Base-by-base conservation (phyloP, 1,284 basidiomycete species). In the Xanthoconium separans region DNA sequence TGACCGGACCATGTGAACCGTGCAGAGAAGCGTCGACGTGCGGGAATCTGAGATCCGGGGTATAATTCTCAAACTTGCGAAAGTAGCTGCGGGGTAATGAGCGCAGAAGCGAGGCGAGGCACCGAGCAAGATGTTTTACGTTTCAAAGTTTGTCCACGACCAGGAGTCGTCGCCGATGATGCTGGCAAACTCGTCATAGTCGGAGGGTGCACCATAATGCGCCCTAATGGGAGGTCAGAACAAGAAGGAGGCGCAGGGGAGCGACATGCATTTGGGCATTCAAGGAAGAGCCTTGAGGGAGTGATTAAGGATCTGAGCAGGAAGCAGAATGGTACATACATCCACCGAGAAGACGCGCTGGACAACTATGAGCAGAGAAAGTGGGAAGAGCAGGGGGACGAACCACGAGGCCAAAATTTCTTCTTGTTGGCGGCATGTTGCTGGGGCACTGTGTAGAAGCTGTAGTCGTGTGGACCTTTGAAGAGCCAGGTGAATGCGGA, bases 151-250 rank as follows among this genome's bases (percentile, higher is more conserved):
- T 43, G 77, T 70, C 78, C 82, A 88, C 16, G 80, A 71, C 86
- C 87, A 90, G 13, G 77, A 75, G 11, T 80, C 79, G 53, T 85
- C 81, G n/a, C 76, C 77, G 18, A 74, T 73, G 31, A 81, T 74
- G n/a, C 70, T 59, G 0, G 79, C 83, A 80, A 85, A 88, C 64
- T 88, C 79, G 59, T 88, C 83, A 57, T 81, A 89, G 61, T 89
- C 87, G 1, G 79, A 79, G 1, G 87, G 84, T 6, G 83, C 77
- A 18, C 85, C 84, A 41, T 81, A 81, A 18, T 89, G 87, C 50
- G 81, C 85, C 71, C 86, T 89, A 53, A 4, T 27, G 11, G 8
- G 27, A 18, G 47, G 29, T 61, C 39, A 55, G 58, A 29, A 40
- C 40, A 22, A 7, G 13, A 27, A 11, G 27, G 10, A 44, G n/a